Conservation (phyloP, 352 stramenopile species). For the Aphanomyces invadans region DNA sequence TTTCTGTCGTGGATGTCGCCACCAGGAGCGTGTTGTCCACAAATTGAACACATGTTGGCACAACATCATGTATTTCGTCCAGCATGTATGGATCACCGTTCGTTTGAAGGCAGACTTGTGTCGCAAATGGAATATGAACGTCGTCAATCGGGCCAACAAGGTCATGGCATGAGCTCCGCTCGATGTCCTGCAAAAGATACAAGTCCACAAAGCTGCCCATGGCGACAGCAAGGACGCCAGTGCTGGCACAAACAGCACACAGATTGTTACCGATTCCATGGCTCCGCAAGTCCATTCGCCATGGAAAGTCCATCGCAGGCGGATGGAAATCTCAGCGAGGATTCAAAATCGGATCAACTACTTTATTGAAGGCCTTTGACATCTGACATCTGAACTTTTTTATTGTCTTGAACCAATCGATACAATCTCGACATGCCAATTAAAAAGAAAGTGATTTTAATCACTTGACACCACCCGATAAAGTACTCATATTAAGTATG, state of each 20-base stretch:
- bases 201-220: constrained; percentile 7
- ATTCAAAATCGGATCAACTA: not conserved
- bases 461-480: too few species aligned
- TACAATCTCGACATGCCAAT: too few species aligned
- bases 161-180: not conserved
- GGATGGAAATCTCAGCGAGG: not conserved
- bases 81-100: not conserved
- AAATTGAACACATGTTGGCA: not conserved
- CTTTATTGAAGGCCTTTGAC: too few species aligned
- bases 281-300: not conserved
- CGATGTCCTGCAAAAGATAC: constrained; percentile 4
- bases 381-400: too few species aligned
- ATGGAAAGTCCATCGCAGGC: not conserved
- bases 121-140: not conserved
- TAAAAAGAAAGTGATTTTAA: too few species aligned
- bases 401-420: too few species aligned
- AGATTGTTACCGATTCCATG: not conserved
- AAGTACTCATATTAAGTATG: too few species aligned
- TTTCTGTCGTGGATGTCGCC: not conserved
- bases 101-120: not conserved
- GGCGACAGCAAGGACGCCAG: not conserved
- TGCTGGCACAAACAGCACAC: not conserved
- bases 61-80: not conserved
- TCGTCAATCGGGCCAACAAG: not conserved
- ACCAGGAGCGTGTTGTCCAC: constrained; percentile 5